These are phyloP conservation scores for Nematocida sp. DNA, from an alignment of 371 early-diverging fungal genomes.

Conservation along the genomic window DNA sequence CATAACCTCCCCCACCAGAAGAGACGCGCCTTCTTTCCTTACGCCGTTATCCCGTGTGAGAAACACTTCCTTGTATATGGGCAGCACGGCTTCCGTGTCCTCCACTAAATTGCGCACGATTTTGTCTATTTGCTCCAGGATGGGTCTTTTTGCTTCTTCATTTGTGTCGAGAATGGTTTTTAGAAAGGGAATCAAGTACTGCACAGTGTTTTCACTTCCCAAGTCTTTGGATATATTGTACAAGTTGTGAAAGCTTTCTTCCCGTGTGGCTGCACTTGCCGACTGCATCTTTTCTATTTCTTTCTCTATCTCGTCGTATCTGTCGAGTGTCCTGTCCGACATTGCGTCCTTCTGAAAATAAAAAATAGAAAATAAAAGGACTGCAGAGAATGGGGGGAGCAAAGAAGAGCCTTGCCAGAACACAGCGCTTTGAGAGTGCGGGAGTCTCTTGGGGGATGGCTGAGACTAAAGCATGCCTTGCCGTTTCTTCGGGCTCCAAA, in stretches of 20 bases:
- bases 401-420: not conserved
- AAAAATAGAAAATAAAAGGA: constrained; percentile 29
- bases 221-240: constrained; percentile 31
- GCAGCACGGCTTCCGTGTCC: constrained; percentile 20
- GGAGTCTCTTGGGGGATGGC: not conserved
- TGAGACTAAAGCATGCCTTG: not conserved
- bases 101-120: constrained; percentile 18
- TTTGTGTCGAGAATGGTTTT: constrained; percentile 48
- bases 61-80: constrained; percentile 39
- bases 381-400: too few relatives aligned
- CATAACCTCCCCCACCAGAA: not conserved
- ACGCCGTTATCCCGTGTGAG: constrained; percentile 29
- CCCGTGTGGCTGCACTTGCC: constrained; percentile 24
- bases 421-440: not conserved
- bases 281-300: constrained; percentile 49
- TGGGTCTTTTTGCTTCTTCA: constrained; percentile 40
- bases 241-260: constrained; percentile 28
- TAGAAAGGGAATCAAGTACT: constrained; percentile 46
- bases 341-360: not conserved
- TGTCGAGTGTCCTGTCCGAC: not conserved
- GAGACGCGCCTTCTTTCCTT: constrained; percentile 5
- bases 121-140: constrained; percentile 23
- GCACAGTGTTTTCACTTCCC: constrained; percentile 18
- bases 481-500: not conserved
- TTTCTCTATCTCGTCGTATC: constrained; percentile 45